Evolutionary conservation across 352 stramenopile genomes (phyloP).

Genomic region (Phytophthora ramorum): DNA sequence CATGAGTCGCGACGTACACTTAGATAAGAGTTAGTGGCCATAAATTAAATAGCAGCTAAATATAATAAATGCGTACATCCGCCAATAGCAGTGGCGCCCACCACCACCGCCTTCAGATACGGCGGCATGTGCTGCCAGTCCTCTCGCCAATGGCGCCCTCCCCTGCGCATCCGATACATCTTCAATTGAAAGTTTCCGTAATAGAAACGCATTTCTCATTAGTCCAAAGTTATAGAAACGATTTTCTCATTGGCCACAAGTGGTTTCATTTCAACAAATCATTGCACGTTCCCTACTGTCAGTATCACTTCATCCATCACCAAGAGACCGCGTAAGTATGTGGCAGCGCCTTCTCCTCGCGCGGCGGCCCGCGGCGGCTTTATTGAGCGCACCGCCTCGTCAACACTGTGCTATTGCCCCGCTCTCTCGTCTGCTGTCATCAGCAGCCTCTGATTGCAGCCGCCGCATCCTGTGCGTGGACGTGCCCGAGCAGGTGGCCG

Average conservation of each 20-base stretch:
- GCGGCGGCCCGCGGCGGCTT: conserved; percentile 14
- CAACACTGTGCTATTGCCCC: not conserved
- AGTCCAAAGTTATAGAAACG: conserved; percentile 8
- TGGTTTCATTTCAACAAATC: too few relatives aligned
- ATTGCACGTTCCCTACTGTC: too few relatives aligned
- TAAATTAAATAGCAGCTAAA: not conserved
- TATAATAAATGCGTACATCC: conserved; percentile 30
- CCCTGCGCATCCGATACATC: conserved; percentile 7
- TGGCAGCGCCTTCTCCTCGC: conserved; percentile 29
- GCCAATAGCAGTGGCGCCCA: conserved; percentile 32
- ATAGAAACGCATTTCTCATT: conserved; percentile 5
- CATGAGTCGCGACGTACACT: conserved; percentile 51
- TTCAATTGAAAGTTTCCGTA: conserved; percentile 1
- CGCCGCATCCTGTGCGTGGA: conserved; percentile 73
- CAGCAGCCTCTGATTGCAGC: conserved; percentile 5
- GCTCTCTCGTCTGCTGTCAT: conserved; percentile 25
- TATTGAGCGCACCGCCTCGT: conserved; percentile 3
- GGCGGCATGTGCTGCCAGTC: conserved; percentile 47
- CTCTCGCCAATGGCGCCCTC: conserved; percentile 23
- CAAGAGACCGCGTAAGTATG: conserved; percentile 16
- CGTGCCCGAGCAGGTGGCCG: conserved; percentile 53
- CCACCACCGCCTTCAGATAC: conserved; percentile 41
- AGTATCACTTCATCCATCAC: conserved; percentile 6
- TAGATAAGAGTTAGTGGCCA: not conserved
- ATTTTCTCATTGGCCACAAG: conserved; percentile 15